These are phyloP conservation scores for Leucosporidium yakuticum DNA, from an alignment of 768 basidiomycete genomes.

Conservation along the genomic window DNA sequence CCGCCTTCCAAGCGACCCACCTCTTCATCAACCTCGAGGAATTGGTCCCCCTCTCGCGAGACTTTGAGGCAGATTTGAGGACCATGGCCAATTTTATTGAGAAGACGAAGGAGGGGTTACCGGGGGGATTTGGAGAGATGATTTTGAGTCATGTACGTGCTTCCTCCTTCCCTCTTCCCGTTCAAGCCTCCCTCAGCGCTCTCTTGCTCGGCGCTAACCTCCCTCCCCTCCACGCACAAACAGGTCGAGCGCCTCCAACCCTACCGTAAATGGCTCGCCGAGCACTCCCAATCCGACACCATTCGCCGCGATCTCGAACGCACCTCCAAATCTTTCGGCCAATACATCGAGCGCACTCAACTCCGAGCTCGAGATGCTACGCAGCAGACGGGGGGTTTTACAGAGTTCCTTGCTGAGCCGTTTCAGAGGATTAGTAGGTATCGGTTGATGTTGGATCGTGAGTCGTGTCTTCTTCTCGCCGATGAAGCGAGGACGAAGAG, in stretches of 20 bases:
- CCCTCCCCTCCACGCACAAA: neutral
- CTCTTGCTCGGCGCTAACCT: neutral
- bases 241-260: conserved; percentile 29
- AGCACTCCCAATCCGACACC: conserved; percentile 11
- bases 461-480: conserved; percentile 18
- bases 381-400: conserved; percentile 60
- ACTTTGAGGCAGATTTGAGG: conserved; percentile 77
- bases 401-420: conserved; percentile 24
- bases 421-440: conserved; percentile 79
- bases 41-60: conserved; percentile 73
- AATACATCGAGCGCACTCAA: conserved; percentile 71
- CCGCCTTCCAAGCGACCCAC: conserved; percentile 81
- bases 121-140: conserved; percentile 74
- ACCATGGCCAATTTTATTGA: conserved; percentile 60
- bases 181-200: neutral
- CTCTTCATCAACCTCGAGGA: conserved; percentile 70
- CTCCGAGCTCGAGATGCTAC: conserved; percentile 49
- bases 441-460: conserved; percentile 74
- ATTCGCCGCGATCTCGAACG: conserved; percentile 50
- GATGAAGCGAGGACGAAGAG: conserved; percentile 46
- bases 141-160: conserved; percentile 61
- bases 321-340: conserved; percentile 55
- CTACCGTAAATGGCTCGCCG: conserved; percentile 27
- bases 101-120: conserved; percentile 50
- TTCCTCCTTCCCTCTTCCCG: neutral